A percentile compares a stretch with the other conserved stretches of the same genome.
These are phyloP conservation scores for Monosporascus sp. DNA, from an alignment of 2,329 filamentous ascomycete genomes.

Conservation along the genomic window DNA sequence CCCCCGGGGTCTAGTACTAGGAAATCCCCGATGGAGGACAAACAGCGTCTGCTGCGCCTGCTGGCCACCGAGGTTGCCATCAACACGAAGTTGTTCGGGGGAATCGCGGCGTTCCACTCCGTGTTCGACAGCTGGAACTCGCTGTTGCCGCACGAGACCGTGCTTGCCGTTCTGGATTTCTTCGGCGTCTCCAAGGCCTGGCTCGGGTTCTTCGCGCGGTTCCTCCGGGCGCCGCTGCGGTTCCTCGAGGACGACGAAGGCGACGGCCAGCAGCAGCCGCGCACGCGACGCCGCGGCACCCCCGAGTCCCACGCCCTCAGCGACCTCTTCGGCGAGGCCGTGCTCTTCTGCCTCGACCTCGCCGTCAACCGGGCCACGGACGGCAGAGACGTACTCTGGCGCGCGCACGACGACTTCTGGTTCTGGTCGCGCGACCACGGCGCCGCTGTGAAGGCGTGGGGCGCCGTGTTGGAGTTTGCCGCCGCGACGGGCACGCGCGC, in stretches of 20 bases:
- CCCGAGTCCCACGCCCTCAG: slow-evolving; percentile 41
- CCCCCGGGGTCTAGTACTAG: too few relatives aligned
- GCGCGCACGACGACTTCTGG: slow-evolving; percentile 45
- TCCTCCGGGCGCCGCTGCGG: slow-evolving; percentile 40
- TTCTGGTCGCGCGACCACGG: slow-evolving; percentile 36
- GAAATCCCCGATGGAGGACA: slow-evolving; percentile 16
- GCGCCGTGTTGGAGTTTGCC: slow-evolving; percentile 35
- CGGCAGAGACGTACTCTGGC: slow-evolving; percentile 37
- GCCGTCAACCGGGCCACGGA: slow-evolving; percentile 38
- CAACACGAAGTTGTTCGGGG: slow-evolving; percentile 17
- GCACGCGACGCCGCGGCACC: slow-evolving; percentile 36
- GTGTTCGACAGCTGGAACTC: slow-evolving; percentile 39
- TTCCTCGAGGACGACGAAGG: slow-evolving; percentile 28
- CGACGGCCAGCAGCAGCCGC: slow-evolving; percentile 24
- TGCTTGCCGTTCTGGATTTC: slow-evolving; percentile 37
- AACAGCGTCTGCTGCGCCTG: slow-evolving; percentile 34
- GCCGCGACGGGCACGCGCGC: slow-evolving; percentile 37
- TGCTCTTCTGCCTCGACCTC: slow-evolving; percentile 42
- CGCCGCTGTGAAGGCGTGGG: slow-evolving; percentile 36
- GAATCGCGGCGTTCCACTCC: slow-evolving; percentile 34
- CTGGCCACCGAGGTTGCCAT: slow-evolving; percentile 33
- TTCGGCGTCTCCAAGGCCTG: slow-evolving; percentile 38
- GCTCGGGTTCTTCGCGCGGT: slow-evolving; percentile 39
- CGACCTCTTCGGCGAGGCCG: slow-evolving; percentile 41
- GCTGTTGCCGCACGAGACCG: slow-evolving; percentile 38